Evolutionary conservation across 495 filamentous ascomycete genomes (phyloP).

Genomic region (Aspergillus saccharolyticus): DNA sequence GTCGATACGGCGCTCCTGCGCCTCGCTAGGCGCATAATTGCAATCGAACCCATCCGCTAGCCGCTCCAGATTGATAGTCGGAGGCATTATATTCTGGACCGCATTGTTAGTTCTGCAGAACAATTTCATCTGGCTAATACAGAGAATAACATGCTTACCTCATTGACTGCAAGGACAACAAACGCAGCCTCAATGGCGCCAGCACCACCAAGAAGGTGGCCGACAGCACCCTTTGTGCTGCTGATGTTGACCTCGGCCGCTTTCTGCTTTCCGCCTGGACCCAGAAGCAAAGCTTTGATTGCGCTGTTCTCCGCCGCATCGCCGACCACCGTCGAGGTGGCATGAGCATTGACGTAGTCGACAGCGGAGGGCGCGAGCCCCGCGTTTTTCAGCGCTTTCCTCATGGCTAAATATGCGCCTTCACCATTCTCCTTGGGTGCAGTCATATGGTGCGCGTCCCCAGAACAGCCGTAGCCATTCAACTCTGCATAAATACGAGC

Average conservation of each 20-base stretch:
- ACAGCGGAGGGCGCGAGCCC: constrained; percentile 61
- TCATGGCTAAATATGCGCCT: constrained; percentile 82
- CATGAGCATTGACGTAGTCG: constrained; percentile 95
- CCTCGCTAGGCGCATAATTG: constrained; percentile 73
- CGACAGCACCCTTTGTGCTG: constrained; percentile 89
- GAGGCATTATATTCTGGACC: constrained; percentile 68
- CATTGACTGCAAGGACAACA: constrained; percentile 66
- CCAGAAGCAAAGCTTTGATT: constrained; percentile 72
- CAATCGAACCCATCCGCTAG: constrained; percentile 67
- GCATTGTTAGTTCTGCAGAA: constrained; percentile 17
- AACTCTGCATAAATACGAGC: constrained; percentile 87
- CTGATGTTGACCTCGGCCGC: constrained; percentile 72
- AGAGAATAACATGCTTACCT: constrained; percentile 50
- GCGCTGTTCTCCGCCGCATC: constrained; percentile 85
- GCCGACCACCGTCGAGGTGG: constrained; percentile 78
- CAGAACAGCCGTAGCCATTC: constrained; percentile 78
- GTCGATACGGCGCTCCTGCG: constrained; percentile 65
- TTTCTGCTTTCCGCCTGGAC: constrained; percentile 57
- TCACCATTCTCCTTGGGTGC: constrained; percentile 75
- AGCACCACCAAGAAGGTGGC: constrained; percentile 86
- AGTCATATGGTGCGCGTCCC: constrained; percentile 90
- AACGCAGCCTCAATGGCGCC: constrained; percentile 87
- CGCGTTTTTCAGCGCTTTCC: constrained; percentile 71
- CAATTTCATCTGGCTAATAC: background rate
- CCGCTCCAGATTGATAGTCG: constrained; percentile 78